Evolutionary conservation across 2,329 filamentous ascomycete genomes (phyloP).

Genomic region (Aspergillus felis): DNA sequence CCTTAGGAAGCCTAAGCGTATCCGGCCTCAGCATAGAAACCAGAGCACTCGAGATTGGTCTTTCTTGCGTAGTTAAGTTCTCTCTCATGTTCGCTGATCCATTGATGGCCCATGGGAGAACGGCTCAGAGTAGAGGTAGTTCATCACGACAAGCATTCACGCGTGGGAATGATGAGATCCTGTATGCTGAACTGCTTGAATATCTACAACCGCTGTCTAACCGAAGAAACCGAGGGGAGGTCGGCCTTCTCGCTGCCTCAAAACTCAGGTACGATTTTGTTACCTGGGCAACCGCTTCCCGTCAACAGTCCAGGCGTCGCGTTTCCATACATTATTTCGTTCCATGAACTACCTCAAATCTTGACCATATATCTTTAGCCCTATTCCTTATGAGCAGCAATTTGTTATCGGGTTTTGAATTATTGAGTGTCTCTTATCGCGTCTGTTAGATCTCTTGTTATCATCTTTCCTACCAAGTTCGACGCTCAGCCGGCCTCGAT

Average conservation of each 20-base stretch:
- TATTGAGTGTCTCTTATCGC: neutral
- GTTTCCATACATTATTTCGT: neutral
- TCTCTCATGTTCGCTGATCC: neutral
- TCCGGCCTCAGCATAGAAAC: neutral
- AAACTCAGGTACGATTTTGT: neutral
- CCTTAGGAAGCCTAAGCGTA: neutral
- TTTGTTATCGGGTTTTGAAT: neutral
- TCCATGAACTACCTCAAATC: neutral
- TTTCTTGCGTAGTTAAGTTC: neutral
- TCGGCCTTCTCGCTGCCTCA: neutral
- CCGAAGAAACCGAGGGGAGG: neutral
- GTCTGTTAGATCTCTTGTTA: neutral
- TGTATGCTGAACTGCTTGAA: neutral
- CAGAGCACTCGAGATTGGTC: neutral
- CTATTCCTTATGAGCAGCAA: neutral
- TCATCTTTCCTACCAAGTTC: neutral
- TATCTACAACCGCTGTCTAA: neutral
- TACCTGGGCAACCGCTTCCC: neutral
- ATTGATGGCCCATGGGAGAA: neutral
- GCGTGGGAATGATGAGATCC: neutral
- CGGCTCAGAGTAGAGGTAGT: neutral
- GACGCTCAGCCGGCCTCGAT: neutral
- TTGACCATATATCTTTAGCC: neutral
- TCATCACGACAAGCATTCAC: neutral
- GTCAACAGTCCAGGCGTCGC: neutral